Percentiles rank a stretch among this genome's conserved stretches.
phyloP scores from a whole-genome alignment of 352 stramenopile species.

The Elongisporangium senticosum region DNA sequence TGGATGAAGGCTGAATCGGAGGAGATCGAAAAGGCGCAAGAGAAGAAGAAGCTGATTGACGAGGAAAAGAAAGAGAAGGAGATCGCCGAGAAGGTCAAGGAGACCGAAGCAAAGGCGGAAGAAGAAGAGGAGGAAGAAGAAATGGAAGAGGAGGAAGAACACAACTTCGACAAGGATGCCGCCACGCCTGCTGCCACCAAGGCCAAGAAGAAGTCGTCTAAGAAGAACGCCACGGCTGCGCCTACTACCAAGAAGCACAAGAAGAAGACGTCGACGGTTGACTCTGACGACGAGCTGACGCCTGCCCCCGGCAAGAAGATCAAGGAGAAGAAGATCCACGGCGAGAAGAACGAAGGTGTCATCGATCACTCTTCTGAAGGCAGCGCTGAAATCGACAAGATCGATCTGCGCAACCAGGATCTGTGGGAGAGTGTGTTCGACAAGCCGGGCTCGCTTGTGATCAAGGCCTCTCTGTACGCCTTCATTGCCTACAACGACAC shows the following conservation, averaged over 20 bases:
- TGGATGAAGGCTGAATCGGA: neutral
- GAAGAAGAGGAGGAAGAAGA: constrained; percentile 16
- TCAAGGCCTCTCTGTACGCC: constrained; percentile 81
- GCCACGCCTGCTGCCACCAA: constrained; percentile 11
- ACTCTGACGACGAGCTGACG: neutral
- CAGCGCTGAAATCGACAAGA: constrained; percentile 81
- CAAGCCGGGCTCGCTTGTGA: constrained; percentile 67
- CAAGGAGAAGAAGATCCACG: constrained; percentile 69
- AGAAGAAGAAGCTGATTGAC: neutral
- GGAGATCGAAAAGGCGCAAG: neutral
- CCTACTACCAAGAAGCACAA: constrained; percentile 32
- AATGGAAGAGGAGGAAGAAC: constrained; percentile 7
- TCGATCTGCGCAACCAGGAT: constrained; percentile 65
- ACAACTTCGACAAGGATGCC: constrained; percentile 7
- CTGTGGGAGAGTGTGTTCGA: constrained; percentile 81
- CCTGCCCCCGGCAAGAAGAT: constrained; percentile 11
- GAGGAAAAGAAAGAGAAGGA: neutral
- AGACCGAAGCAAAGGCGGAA: constrained; percentile 1
- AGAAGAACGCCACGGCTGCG: constrained; percentile 7
- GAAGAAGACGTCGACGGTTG: constrained; percentile 9
- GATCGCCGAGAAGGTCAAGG: constrained; percentile 5
- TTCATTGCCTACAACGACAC: constrained; percentile 86
- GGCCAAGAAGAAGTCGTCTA: constrained; percentile 23
- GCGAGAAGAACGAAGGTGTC: constrained; percentile 66
- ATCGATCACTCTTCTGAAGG: constrained; percentile 77